A percentile compares a stretch with the other conserved stretches of the same genome.
These are phyloP conservation scores for Trichosporon sp. DNA, from an alignment of 1,284 basidiomycete genomes.

Conservation along the genomic window DNA sequence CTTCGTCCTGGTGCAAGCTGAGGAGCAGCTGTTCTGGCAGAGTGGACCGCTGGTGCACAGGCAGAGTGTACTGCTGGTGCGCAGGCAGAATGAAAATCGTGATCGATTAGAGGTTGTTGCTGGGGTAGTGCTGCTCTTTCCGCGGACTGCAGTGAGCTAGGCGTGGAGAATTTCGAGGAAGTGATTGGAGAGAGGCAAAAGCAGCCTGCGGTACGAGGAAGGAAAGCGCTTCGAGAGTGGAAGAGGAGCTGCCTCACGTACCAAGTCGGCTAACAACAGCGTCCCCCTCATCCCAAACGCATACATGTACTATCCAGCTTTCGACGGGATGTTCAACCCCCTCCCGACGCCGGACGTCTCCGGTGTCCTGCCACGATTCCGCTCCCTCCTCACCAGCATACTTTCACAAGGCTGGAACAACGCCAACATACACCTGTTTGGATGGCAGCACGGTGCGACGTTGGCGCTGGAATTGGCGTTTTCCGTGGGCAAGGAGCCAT, in stretches of 20 bases:
- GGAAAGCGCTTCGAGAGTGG: not conserved
- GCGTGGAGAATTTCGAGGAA: too few species aligned
- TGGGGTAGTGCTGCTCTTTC: too few species aligned
- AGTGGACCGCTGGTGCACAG: too few species aligned
- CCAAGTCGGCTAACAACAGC: conserved; percentile 51
- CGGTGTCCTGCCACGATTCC: conserved; percentile 53
- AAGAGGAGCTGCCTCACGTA: too few species aligned
- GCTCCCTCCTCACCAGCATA: conserved; percentile 57
- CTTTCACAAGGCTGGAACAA: conserved; percentile 56
- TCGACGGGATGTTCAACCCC: conserved; percentile 68
- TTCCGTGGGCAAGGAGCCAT: conserved; percentile 17
- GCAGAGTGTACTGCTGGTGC: too few species aligned
- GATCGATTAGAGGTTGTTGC: too few species aligned
- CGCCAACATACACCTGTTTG: conserved; percentile 71
- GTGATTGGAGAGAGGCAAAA: too few species aligned
- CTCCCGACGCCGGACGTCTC: conserved; percentile 66
- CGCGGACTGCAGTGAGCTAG: too few species aligned
- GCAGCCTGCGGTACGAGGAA: too few species aligned
- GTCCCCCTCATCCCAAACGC: conserved; percentile 69
- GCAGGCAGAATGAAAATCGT: too few species aligned
- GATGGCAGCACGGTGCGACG: conserved; percentile 82
- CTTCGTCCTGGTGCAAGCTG: too few species aligned
- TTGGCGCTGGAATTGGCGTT: conserved; percentile 66
- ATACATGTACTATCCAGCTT: conserved; percentile 84
- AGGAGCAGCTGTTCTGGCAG: too few species aligned